Evolutionary conservation across 2,329 filamentous ascomycete species (phyloP), one percentile per base, ranked within the genome.

Genomic region (Diaporthe ampelina): DNA sequence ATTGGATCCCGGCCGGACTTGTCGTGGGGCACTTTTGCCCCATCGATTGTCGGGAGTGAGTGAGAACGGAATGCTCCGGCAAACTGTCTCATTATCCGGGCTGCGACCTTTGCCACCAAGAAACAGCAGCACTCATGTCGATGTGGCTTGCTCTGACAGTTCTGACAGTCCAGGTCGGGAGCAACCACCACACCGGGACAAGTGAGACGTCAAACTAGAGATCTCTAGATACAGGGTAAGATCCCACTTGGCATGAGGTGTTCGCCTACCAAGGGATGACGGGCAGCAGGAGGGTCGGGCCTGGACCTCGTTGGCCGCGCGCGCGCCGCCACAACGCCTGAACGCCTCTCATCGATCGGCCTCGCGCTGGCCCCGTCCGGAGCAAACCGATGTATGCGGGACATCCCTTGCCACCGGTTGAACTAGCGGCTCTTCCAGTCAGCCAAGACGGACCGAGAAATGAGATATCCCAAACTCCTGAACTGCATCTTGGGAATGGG

Each of bases 361-460:
- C 48, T n/a, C 35, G 43, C 61, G 10, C 45, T 68, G 45, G 63
- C n/a, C 29, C 63, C 63, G 29, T 40, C 45, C 63, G 63, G 63
- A 40, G 63, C 63, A 68, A 54, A 68, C 63, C 48, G 63, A 68
- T 40, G 19, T 26, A 40, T 68, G 63, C 63, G 63, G 63, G 48
- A 68, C 48, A 54, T 68, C 45, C 61, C 61, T 67, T 52, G 61
- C 61, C 61, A 24, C 61, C 32, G 61, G 45, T 40, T 35, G 32
- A 6, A 40, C 63, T 68, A 54, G 63, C 63, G 63, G 63, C 32
- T 54, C 48, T 35, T 40, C 48, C 63, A 45, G 37, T 43, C 29
- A 43, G 50, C 37, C 35, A 24, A 43, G 50, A 45, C 29, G 52
- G 40, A 45, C 9, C 19, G 35, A 37, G 68, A 43, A 59, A 59